Evolutionary conservation across 768 basidiomycete species (phyloP), one percentile per base, ranked within the genome.

Genomic region (Suillus hirtellus): DNA sequence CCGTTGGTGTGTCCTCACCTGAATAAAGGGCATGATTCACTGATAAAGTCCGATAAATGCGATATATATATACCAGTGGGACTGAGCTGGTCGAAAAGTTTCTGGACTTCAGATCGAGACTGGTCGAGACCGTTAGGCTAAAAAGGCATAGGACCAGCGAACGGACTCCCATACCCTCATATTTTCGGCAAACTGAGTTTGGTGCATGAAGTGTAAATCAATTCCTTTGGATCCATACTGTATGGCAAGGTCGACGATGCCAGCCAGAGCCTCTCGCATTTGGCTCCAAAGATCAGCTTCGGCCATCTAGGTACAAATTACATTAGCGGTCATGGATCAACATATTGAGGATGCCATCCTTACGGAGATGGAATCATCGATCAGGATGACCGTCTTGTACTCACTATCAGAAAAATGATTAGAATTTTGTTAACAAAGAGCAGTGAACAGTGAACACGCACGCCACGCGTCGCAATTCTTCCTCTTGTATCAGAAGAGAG

Each of bases 201-300:
- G 54, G 63, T 81, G 82, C 67, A 81, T 74, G 68, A 82, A 81
- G 64, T 79, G 73, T 14, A 82, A 70, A 44, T 82, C 82, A 53
- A 75, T 34, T 12, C 82, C 80, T 35, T 73, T 77, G 11, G 74
- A 72, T 15, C 75, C 79, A 56, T 78, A 76, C 43, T 70, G 65
- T 35, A 71, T 74, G 27, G 78, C 76, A 3, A 77, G 65, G 42
- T 80, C 76, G 5, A 77, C 73, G 27, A 81, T 73, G 53, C 75
- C 80, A 49, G 72, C 79, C 24, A 82, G 73, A 2, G 82, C 80
- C 43, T 79, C 79, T 34, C 78, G 66, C 1, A 81, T 70, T 60
- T 71, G 76, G 24, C 60, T 50, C 81, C 81, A 82, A 17, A 78
- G 72, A 21, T 61, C 65, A 42, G 76, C 79, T 54, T 77, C 80